Percentiles rank a stretch among this genome's conserved stretches.
phyloP scores from a whole-genome alignment of 371 early-diverging fungal species.

The Syncephalis fuscata region DNA sequence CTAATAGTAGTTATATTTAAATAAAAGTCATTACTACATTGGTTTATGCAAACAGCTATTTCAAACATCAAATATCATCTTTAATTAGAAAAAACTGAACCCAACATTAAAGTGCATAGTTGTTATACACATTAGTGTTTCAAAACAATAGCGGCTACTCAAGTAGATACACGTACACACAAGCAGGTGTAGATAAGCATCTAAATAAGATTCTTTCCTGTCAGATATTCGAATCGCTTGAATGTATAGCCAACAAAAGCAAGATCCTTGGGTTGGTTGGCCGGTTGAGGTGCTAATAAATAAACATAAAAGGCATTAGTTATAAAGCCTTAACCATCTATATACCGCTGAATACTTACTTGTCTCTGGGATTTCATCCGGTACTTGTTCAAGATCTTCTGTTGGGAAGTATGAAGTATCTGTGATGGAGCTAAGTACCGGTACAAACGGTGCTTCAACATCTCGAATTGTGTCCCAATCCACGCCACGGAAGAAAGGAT shows the following conservation, averaged over 20 bases:
- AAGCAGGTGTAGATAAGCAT: not conserved
- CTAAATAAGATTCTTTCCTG: slow-evolving; percentile 58
- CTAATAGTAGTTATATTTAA: too few species aligned
- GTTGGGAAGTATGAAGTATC: slow-evolving; percentile 95
- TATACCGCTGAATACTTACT: slow-evolving; percentile 2
- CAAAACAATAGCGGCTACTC: too few species aligned
- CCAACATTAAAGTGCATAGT: too few species aligned
- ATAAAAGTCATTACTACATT: too few species aligned
- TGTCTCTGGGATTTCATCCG: slow-evolving; percentile 18
- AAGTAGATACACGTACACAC: too few species aligned
- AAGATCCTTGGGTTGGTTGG: slow-evolving; percentile 65
- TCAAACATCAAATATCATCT: too few species aligned
- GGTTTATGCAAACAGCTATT: too few species aligned
- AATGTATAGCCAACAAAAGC: slow-evolving; percentile 96
- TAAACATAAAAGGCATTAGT: not conserved
- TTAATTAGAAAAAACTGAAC: too few species aligned
- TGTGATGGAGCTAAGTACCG: slow-evolving; percentile 83
- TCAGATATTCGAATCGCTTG: slow-evolving; percentile 80
- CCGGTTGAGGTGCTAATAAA: slow-evolving; percentile 7
- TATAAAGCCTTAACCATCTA: slow-evolving; percentile 10
- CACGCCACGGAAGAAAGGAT: slow-evolving; percentile 91
- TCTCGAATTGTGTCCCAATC: slow-evolving; percentile 82
- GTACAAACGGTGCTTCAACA: slow-evolving; percentile 84
- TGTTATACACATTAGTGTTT: too few species aligned
- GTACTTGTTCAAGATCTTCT: slow-evolving; percentile 72